Evolutionary conservation across 441 rosid species (phyloP), one percentile per base, ranked within the genome.

Genomic region (Aleurites moluccanus): DNA sequence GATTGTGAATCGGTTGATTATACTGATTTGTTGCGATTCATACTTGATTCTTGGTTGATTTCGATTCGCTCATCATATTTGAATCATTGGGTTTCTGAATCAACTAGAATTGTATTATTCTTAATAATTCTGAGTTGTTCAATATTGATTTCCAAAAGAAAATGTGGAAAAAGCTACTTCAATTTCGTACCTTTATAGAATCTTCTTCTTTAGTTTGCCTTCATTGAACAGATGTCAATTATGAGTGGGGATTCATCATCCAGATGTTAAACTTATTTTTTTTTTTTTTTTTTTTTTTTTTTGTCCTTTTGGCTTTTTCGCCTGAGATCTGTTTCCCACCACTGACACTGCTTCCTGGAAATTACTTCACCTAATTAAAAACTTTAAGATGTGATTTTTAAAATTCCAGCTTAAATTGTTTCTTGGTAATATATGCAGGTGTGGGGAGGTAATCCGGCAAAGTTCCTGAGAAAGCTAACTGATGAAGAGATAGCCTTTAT

Each of bases 361-460:
- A 23, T 62, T 23, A 35, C 40, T 44, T 63, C 53, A 18, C 15
- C 28, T 60, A 14, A 59, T 27, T 10, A 92, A 66, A 30, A 35
- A 42, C n/a, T 62, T 35, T 8, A 16, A 62, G 40, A 30, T 15
- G 10, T 59, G 21, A 68, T 45, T 8, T 47, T n/a, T 25, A 45
- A 72, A 68, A 38, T 45, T 27, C 18, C 33, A 23, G 63, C 40
- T 40, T 57, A 21, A 44, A 2, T 63, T 28, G 6, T 53, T 53
- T 28, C 4, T 59, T 53, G 9, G 38, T 27, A 67, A 73, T 27
- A 28, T 69, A 10, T 69, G n/a, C 88, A 94, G 98, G 89, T 94
- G 20, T 94, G 97, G 98, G 98, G 94, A 86, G 98, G 98, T 73
- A 92, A 94, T 80, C 98, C 98, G 15, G 98, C 98, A 67, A 91